Evolutionary conservation across 192 early-diverging fungal species (phyloP).

Genomic region (Coemansia asiatica): DNA sequence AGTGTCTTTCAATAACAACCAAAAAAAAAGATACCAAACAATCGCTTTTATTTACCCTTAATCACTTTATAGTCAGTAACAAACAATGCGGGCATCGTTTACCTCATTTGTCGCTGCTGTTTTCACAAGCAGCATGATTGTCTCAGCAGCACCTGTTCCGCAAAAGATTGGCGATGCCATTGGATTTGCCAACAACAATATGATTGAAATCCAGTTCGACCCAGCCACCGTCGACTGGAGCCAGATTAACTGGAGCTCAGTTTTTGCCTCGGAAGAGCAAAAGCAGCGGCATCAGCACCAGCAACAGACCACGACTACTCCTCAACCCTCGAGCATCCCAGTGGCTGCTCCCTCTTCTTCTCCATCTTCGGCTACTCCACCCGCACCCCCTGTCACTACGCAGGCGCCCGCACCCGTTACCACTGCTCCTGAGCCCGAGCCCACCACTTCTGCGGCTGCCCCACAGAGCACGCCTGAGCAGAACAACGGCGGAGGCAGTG

Average conservation of each 20-base stretch:
- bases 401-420: background rate
- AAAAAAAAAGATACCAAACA: background rate
- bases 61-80: background rate
- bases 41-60: no score
- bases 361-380: background rate
- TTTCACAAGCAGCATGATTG: conserved; percentile 12
- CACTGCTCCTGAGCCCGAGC: background rate
- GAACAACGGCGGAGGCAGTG: background rate
- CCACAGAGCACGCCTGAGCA: conserved; percentile 1
- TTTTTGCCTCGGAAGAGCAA: conserved; percentile 12
- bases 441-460: background rate
- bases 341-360: background rate
- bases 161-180: conserved; percentile 16
- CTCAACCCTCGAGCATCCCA: background rate
- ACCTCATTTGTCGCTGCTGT: conserved; percentile 16
- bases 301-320: background rate
- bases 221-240: conserved; percentile 26
- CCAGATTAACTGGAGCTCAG: conserved; percentile 28
- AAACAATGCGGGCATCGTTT: conserved; percentile 21
- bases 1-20: background rate
- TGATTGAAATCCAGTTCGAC: conserved; percentile 22
- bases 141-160: conserved; percentile 16
- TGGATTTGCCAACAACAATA: conserved; percentile 14
- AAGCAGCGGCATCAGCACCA: background rate
- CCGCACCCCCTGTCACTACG: background rate